Percentiles rank a stretch among this genome's conserved stretches.
phyloP scores from a whole-genome alignment of 2,329 filamentous ascomycete genomes.

The Ceratocystis cacaofunesta region DNA sequence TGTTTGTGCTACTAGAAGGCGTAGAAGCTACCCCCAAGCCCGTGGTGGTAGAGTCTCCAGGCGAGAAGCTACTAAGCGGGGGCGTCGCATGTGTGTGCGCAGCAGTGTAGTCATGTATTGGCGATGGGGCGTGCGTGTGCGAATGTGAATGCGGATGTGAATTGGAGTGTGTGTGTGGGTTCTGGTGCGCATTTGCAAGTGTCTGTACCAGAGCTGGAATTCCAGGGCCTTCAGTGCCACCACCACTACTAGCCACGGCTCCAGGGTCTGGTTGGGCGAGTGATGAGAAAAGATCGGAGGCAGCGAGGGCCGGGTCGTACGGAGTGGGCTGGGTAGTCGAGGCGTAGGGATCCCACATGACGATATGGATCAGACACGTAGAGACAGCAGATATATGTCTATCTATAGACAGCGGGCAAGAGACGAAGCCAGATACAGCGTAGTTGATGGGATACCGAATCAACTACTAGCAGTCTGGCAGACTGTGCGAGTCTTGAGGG shows the following conservation, averaged over 20 bases:
- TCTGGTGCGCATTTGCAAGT: not conserved
- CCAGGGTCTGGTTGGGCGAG: not conserved
- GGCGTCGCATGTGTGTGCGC: not conserved
- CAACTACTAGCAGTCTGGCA: not conserved
- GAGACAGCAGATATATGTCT: no score
- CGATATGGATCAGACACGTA: not conserved
- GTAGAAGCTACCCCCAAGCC: not conserved
- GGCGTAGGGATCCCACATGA: conserved; percentile 17
- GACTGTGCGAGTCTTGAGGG: not conserved
- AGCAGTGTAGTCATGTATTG: not conserved
- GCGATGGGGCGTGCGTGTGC: not conserved
- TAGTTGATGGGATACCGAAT: not conserved
- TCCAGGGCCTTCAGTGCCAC: not conserved
- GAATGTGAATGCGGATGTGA: not conserved
- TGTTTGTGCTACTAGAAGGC: not conserved
- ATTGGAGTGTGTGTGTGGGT: not conserved
- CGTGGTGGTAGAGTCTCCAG: not conserved
- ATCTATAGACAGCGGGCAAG: not conserved
- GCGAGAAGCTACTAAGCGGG: not conserved
- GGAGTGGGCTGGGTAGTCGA: not conserved
- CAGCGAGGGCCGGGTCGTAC: not conserved
- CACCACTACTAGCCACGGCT: not conserved
- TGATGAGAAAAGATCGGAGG: not conserved
- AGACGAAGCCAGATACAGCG: not conserved
- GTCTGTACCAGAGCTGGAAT: not conserved